Base-by-base conservation (phyloP, 2,329 filamentous ascomycete genomes). In the Chaetomium sp. region DNA sequence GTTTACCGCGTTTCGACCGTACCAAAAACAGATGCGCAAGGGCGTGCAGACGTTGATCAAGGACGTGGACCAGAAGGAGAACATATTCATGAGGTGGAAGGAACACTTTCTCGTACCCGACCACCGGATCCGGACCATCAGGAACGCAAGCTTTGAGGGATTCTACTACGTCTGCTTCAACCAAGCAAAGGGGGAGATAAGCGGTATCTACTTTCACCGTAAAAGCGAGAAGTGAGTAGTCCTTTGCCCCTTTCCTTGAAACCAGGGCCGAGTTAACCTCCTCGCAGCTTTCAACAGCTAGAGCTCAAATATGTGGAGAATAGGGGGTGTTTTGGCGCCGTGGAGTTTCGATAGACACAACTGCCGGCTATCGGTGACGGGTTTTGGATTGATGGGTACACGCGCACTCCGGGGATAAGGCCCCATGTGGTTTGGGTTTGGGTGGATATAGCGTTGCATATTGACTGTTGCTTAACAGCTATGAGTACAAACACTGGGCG, bases 121-220 rank as follows among this genome's bases (percentile, higher is more conserved):
- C 73, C 95, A 99, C 76, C 87, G 91, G 19, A 93, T 98, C 23
- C 86, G 90, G 67, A 96, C 91, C 12, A 97, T 99, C 67, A 91
- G 88, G 38, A 95, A 95, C 21, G 95, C 95, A 8, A 98, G 94
- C 74, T 99, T 98, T 66, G 95, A 99, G 75, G 95, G 95, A 0
- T 99, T 99, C 76, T 99, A 98, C 76, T 99, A 99, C 74, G 98
- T 99, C 70, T 97, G 93, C 80, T 98, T 98, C 81, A 97, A 98
- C 77, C 94, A 98, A 78, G 81, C 92, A 57, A 86, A 89, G 68
- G 95, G 94, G 8, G 89, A 85, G 68, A 90, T 99, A 49, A 93
- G 88, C 74, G 95, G 95, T 21, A 97, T 98, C 65, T 99, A 99
- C 78, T 99, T 97, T 76, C 95, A 99, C 79, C 91, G 92, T 13